A percentile compares a stretch with the other conserved stretches of the same genome.
These are phyloP conservation scores for Botrytis elliptica DNA, from an alignment of 2,329 filamentous ascomycete species.

Conservation along the genomic window DNA sequence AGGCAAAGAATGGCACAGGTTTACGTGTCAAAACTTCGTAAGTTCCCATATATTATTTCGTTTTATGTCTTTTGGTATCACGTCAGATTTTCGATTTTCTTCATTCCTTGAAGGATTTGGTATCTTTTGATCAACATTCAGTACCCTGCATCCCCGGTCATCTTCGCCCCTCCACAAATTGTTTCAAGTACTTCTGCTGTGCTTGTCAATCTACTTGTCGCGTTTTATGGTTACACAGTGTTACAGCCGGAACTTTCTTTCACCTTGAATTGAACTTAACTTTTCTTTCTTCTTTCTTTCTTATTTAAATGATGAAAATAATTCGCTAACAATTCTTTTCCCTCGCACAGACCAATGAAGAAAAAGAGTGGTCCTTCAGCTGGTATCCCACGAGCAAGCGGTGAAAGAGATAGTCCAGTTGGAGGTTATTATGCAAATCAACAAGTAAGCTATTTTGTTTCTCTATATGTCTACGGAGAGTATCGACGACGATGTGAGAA, in stretches of 20 bases:
- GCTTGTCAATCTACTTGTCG: conserved; percentile 5
- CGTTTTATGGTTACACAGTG: conserved; percentile 32
- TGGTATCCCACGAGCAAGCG: conserved; percentile 64
- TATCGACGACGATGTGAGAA: neutral
- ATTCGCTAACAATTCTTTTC: conserved; percentile 29
- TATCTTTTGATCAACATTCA: conserved; percentile 5
- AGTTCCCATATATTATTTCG: conserved; percentile 43
- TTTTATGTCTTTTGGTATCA: conserved; percentile 21
- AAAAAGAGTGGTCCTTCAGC: conserved; percentile 62
- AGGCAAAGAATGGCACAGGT: conserved; percentile 55
- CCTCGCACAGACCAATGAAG: conserved; percentile 63
- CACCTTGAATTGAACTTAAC: neutral
- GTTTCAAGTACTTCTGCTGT: conserved; percentile 14
- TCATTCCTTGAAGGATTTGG: conserved; percentile 17
- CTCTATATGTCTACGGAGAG: neutral
- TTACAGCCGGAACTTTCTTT: conserved; percentile 26
- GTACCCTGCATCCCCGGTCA: neutral
- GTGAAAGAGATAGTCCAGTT: conserved; percentile 62
- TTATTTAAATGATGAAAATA: conserved; percentile 19
- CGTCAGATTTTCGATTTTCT: conserved; percentile 18
- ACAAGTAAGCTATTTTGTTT: conserved; percentile 16
- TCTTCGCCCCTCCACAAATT: conserved; percentile 9
- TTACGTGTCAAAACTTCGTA: conserved; percentile 67
- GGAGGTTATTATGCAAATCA: conserved; percentile 37
- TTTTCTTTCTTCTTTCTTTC: conserved; percentile 11